Conservation (phyloP, 1,284 basidiomycete genomes). For the Singerocomus inundabilis region DNA sequence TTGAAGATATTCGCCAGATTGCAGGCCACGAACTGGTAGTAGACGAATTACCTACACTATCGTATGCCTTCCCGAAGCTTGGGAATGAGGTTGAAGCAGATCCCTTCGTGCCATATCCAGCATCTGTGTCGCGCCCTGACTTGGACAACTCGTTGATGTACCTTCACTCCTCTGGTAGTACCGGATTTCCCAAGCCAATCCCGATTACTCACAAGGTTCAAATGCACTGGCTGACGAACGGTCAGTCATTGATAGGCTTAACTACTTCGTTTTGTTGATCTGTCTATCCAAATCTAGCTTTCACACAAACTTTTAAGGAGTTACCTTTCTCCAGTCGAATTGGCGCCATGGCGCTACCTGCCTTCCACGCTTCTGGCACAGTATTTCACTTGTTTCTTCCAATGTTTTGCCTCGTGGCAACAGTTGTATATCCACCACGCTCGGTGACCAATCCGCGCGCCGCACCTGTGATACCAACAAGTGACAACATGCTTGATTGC, state of each 20-base stretch:
- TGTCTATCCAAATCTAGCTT: neutral
- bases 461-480: constrained; percentile 15
- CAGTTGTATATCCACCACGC: constrained; percentile 11
- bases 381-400: constrained; percentile 10
- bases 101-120: constrained; percentile 27
- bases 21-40: constrained; percentile 1
- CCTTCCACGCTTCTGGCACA: constrained; percentile 16
- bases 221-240: constrained; percentile 2
- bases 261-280: neutral
- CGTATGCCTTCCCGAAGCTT: constrained; percentile 29
- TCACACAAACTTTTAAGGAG: neutral
- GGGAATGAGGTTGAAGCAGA: constrained; percentile 25
- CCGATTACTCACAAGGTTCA: constrained; percentile 17
- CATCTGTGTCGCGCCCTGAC: constrained; percentile 2
- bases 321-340: constrained; percentile 9
- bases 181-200: constrained; percentile 34
- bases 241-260: neutral
- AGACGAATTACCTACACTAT: constrained; percentile 28
- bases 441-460: neutral
- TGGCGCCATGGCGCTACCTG: constrained; percentile 18
- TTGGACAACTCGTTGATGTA: constrained; percentile 18
- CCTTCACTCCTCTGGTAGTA: constrained; percentile 36
- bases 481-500: constrained; percentile 17
- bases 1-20: constrained; percentile 18
- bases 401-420: neutral